Evolutionary conservation across 140 eudicot species (phyloP).

Genomic region (Eryngium alpinum): DNA sequence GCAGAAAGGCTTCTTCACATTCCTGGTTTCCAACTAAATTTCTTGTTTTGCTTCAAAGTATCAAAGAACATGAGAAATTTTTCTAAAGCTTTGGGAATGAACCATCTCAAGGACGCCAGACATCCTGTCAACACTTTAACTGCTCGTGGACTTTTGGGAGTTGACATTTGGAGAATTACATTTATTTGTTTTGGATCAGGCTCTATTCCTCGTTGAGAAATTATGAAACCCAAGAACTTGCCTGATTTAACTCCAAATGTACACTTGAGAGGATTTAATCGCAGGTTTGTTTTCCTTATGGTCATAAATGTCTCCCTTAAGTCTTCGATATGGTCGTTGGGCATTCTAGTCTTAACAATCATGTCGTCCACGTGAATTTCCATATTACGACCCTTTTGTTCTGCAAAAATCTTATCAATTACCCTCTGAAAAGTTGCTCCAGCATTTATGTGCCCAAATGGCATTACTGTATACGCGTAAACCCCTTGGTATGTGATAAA

Average conservation of each 20-base stretch:
- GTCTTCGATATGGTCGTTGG: neutral
- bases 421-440: too few relatives aligned
- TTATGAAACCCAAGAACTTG: neutral
- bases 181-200: neutral
- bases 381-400: neutral
- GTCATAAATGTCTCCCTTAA: neutral
- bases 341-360: neutral
- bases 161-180: neutral
- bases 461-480: neutral
- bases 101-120: neutral
- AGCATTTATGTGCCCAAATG: neutral
- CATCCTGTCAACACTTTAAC: neutral
- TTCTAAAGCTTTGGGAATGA: neutral
- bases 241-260: neutral
- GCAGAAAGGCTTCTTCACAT: too few relatives aligned
- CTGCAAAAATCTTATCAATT: neutral
- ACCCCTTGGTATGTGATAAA: neutral
- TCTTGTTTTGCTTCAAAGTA: neutral
- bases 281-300: neutral
- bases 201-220: neutral
- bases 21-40: neutral
- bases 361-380: too few relatives aligned
- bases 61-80: neutral
- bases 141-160: neutral
- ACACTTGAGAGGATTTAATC: neutral